phyloP scores from a whole-genome alignment of 257 asterid species.

The Nicotiana benthamiana region DNA sequence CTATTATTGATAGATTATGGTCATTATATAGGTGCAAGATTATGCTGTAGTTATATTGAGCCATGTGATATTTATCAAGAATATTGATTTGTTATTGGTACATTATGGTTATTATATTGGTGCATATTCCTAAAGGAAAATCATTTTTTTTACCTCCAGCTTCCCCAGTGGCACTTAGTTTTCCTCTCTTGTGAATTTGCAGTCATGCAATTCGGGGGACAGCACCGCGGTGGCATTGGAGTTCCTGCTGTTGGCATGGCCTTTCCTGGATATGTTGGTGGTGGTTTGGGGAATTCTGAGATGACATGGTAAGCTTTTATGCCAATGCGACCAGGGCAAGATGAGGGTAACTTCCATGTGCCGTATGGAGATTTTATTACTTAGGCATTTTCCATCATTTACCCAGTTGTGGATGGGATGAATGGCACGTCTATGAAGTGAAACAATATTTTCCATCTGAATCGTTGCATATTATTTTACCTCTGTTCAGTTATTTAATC shows the following conservation, averaged over 20 bases:
- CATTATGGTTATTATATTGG: neutral
- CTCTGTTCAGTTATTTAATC: neutral
- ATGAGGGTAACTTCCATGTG: neutral
- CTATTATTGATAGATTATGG: neutral
- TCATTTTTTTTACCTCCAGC: neutral
- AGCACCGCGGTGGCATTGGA: conserved; percentile 89
- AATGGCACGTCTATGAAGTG: neutral
- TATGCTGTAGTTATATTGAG: neutral
- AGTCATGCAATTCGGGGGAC: conserved; percentile 95
- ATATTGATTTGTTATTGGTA: neutral
- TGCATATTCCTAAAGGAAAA: neutral
- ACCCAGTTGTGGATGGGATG: neutral
- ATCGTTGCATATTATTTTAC: neutral
- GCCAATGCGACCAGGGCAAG: neutral
- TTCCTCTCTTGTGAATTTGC: conserved; percentile 11
- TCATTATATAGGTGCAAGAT: neutral
- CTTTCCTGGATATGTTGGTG: conserved; percentile 91
- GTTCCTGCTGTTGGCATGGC: conserved; percentile 99
- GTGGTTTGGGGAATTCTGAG: conserved; percentile 88
- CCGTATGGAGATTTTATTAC: neutral
- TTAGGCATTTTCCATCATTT: neutral
- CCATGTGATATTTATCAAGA: neutral
- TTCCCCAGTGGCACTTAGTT: neutral
- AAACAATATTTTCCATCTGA: neutral
- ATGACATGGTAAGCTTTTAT: conserved; percentile 79